A percentile compares a stretch with the other conserved stretches of the same genome.
Evolutionary conservation across 805 yeast species (phyloP).

Genomic region (Diddensiella transvaalensis): DNA sequence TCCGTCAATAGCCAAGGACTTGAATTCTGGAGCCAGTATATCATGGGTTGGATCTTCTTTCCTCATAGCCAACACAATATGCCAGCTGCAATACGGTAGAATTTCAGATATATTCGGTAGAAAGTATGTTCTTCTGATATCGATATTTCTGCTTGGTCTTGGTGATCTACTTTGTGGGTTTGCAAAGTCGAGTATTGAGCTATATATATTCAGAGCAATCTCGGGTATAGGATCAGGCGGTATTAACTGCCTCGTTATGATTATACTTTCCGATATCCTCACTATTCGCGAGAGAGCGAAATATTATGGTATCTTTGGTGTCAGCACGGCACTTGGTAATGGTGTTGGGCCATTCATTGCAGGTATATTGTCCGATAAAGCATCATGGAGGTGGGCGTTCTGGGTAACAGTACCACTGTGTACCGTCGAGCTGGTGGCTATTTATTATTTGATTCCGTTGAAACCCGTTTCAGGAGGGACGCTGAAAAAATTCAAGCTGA

Average conservation of each 20-base stretch:
- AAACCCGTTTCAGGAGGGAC: constrained; percentile 38
- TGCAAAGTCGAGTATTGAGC: constrained; percentile 46
- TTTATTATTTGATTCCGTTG: constrained; percentile 28
- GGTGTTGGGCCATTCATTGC: constrained; percentile 54
- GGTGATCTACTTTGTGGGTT: constrained; percentile 51
- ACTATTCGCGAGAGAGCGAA: constrained; percentile 51
- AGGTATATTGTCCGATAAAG: constrained; percentile 42
- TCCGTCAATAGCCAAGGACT: constrained; percentile 45
- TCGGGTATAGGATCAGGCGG: constrained; percentile 58
- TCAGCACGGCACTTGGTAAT: constrained; percentile 49
- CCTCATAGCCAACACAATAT: constrained; percentile 47
- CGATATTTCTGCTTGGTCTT: constrained; percentile 39
- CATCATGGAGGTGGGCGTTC: constrained; percentile 51
- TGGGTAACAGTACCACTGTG: constrained; percentile 45
- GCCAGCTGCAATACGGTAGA: constrained; percentile 53
- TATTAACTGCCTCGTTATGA: constrained; percentile 47
- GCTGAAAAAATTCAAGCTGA: constrained; percentile 39
- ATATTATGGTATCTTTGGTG: constrained; percentile 54
- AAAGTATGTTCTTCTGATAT: constrained; percentile 41
- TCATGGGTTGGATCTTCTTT: constrained; percentile 60
- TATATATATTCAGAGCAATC: constrained; percentile 50
- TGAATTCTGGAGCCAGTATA: constrained; percentile 46
- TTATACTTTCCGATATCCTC: constrained; percentile 51
- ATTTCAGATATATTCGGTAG: constrained; percentile 55
- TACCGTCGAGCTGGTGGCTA: constrained; percentile 28